Conservation (phyloP, 169 alveolate species). For the Ichthyophthirius multifiliis region DNA sequence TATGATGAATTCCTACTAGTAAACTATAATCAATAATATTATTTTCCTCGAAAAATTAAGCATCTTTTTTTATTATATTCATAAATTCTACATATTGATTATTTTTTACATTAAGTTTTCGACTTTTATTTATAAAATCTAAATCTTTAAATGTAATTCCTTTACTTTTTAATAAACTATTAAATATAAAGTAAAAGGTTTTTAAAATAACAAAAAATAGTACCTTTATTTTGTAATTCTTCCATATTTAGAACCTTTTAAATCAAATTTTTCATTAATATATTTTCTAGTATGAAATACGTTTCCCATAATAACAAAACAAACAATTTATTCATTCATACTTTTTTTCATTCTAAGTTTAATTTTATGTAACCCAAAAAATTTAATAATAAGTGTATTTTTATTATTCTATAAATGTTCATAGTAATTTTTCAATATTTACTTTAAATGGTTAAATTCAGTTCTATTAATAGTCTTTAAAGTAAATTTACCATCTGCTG, state of each 20-base stretch:
- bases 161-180: slow-evolving; percentile 19
- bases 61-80: slow-evolving; percentile 63
- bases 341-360: slow-evolving; percentile 50
- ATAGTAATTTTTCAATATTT: slow-evolving; percentile 62
- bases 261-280: slow-evolving; percentile 79
- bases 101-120: slow-evolving; percentile 43
- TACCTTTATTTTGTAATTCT: slow-evolving; percentile 54
- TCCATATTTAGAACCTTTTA: slow-evolving; percentile 81
- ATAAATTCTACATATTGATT: slow-evolving; percentile 53
- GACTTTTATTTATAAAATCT: slow-evolving; percentile 59
- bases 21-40: slow-evolving; percentile 81
- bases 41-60: slow-evolving; percentile 63
- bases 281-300: slow-evolving; percentile 74
- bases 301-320: slow-evolving; percentile 82
- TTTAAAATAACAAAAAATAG: neutral
- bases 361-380: slow-evolving; percentile 84
- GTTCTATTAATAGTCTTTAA: slow-evolving; percentile 76
- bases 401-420: slow-evolving; percentile 54
- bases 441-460: slow-evolving; percentile 73
- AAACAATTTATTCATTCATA: slow-evolving; percentile 47
- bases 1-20: slow-evolving; percentile 75
- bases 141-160: slow-evolving; percentile 77
- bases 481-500: slow-evolving; percentile 83
- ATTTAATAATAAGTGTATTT: slow-evolving; percentile 68
- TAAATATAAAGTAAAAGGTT: neutral